Conservation (phyloP, 345 rosid species). For the Durio zibethinus region DNA sequence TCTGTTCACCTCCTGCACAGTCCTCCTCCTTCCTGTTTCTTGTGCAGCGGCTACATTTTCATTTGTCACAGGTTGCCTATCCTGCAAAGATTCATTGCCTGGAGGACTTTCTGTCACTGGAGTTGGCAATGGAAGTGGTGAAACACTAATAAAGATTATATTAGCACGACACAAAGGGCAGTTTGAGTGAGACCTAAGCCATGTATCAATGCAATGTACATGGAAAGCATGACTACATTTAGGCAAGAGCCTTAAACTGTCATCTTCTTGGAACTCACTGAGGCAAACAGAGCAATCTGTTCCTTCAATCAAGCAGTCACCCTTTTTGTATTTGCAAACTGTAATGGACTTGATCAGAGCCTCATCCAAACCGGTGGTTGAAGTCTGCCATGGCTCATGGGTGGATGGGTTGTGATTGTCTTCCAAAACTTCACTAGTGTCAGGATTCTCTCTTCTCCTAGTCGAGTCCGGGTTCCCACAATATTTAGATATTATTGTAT, state of each 20-base stretch:
- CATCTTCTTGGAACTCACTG: constrained; percentile 73
- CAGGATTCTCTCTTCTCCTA: constrained; percentile 31
- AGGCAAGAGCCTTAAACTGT: constrained; percentile 76
- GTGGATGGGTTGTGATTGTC: constrained; percentile 38
- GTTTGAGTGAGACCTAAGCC: constrained; percentile 82
- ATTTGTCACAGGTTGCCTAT: not conserved
- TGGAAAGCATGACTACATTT: constrained; percentile 85
- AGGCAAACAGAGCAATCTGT: constrained; percentile 90
- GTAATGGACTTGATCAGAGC: constrained; percentile 69
- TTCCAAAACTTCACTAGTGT: constrained; percentile 27
- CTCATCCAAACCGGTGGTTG: constrained; percentile 62
- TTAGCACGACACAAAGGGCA: constrained; percentile 90
- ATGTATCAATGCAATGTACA: constrained; percentile 77
- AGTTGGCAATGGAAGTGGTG: constrained; percentile 31
- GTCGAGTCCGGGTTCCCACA: constrained; percentile 37
- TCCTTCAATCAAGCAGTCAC: constrained; percentile 48
- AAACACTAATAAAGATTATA: constrained; percentile 32
- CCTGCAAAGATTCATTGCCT: constrained; percentile 18
- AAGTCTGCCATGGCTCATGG: constrained; percentile 57
- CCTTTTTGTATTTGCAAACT: constrained; percentile 54
- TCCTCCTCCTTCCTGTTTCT: constrained; percentile 20
- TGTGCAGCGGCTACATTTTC: constrained; percentile 10
- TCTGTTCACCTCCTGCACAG: too few species aligned
- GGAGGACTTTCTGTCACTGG: constrained; percentile 29
- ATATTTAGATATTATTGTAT: constrained; percentile 66